Conservation (phyloP, 192 early-diverging fungal genomes). For the Backusella sp. region DNA sequence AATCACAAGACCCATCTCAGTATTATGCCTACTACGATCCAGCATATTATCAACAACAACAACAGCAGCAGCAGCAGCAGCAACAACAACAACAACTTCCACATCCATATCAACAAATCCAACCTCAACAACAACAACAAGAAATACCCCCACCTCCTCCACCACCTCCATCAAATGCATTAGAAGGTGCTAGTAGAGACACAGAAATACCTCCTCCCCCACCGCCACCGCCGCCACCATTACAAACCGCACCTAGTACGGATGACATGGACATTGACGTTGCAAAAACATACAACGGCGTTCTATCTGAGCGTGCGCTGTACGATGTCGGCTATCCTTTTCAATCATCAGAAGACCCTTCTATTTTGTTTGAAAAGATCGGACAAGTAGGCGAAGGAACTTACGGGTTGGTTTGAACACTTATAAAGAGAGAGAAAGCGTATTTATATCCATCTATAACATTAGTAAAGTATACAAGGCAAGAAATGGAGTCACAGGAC, state of each 20-base stretch:
- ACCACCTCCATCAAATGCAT: not conserved
- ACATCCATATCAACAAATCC: not conserved
- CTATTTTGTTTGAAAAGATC: slow-evolving; percentile 66
- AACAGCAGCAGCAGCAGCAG: not conserved
- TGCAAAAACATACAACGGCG: not conserved
- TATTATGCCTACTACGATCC: slow-evolving; percentile 11
- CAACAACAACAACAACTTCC: not conserved
- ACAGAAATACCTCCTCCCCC: slow-evolving; percentile 6
- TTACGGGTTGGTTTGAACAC: slow-evolving; percentile 55
- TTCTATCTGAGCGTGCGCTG: slow-evolving; percentile 7
- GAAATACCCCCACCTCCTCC: slow-evolving; percentile 7
- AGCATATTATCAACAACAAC: slow-evolving; percentile 1
- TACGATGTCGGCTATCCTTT: slow-evolving; percentile 33
- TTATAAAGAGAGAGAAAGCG: not conserved
- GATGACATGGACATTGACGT: not conserved
- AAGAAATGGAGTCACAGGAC: slow-evolving; percentile 62
- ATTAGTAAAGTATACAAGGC: slow-evolving; percentile 82
- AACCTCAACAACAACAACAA: not conserved
- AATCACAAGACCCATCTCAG: slow-evolving; percentile 1
- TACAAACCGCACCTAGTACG: not conserved
- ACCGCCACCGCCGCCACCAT: not conserved
- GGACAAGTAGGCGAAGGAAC: slow-evolving; percentile 85
- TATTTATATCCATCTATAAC: not conserved
- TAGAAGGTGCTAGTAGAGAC: not conserved
- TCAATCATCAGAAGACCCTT: slow-evolving; percentile 35